phyloP scores from a whole-genome alignment of 148 eudicot genomes.

The Fagopyrum homotropicum region DNA sequence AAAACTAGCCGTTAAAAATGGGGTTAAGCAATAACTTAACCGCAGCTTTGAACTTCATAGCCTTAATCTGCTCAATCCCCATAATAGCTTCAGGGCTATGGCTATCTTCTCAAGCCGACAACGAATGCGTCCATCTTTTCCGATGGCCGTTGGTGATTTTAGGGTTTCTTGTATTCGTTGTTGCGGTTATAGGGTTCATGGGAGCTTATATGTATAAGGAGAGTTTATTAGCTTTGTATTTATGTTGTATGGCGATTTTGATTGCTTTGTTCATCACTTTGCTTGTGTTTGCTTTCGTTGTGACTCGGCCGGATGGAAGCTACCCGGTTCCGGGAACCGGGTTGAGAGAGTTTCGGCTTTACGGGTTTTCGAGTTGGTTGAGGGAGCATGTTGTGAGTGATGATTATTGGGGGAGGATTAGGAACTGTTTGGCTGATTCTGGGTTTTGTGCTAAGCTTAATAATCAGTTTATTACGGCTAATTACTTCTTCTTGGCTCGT shows the following conservation, averaged over 20 bases:
- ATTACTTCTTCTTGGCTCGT: constrained; percentile 52
- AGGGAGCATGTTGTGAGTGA: constrained; percentile 44
- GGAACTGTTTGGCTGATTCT: constrained; percentile 56
- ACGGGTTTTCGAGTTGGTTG: constrained; percentile 70
- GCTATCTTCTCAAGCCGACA: constrained; percentile 84
- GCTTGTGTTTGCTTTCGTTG: constrained; percentile 69
- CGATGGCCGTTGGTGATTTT: constrained; percentile 70
- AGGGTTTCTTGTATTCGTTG: constrained; percentile 48
- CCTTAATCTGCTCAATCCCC: constrained; percentile 73
- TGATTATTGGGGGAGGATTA: constrained; percentile 68
- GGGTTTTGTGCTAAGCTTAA: constrained; percentile 51
- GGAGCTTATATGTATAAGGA: constrained; percentile 82
- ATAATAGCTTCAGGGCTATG: constrained; percentile 79
- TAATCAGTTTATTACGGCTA: constrained; percentile 30
- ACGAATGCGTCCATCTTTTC: constrained; percentile 71
- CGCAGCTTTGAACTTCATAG: constrained; percentile 69
- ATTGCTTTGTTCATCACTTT: constrained; percentile 48
- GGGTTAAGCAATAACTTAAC: constrained; percentile 87
- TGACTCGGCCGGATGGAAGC: constrained; percentile 57
- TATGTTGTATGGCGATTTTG: constrained; percentile 68
- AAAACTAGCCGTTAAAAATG: constrained; percentile 31
- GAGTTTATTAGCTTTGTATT: constrained; percentile 53
- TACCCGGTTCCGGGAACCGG: constrained; percentile 25
- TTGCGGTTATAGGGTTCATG: constrained; percentile 60
- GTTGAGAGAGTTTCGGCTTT: constrained; percentile 58